phyloP scores from a whole-genome alignment of 257 asterid species.

The Perilla frutescens region DNA sequence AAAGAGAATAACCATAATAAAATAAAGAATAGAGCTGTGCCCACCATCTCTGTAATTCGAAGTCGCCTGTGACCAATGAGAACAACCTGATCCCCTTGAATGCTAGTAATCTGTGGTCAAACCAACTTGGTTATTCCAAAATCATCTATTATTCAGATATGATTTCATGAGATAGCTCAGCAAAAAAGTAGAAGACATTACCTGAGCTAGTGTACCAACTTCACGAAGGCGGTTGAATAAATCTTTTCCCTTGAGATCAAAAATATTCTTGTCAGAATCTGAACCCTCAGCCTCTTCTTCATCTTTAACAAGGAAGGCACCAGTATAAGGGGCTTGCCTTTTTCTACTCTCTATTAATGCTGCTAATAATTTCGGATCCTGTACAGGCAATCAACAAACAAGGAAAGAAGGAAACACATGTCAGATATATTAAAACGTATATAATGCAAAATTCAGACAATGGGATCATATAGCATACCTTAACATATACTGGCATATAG shows the following conservation, averaged over 20 bases:
- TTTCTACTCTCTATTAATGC: conserved; percentile 88
- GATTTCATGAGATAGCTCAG: conserved; percentile 31
- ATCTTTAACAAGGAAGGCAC: conserved; percentile 95
- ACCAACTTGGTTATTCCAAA: conserved; percentile 44
- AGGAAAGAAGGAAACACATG: conserved; percentile 8
- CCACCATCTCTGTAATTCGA: conserved; percentile 92
- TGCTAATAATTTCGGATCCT: conserved; percentile 96
- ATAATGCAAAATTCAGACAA: not conserved
- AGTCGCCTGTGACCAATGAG: conserved; percentile 95
- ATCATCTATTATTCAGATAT: conserved; percentile 30
- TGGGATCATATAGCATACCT: conserved; percentile 59
- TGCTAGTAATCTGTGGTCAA: conserved; percentile 79
- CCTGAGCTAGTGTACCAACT: conserved; percentile 98
- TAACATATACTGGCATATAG: conserved; percentile 92
- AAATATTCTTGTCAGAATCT: conserved; percentile 67
- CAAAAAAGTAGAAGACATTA: conserved; percentile 39
- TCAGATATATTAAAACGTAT: not conserved
- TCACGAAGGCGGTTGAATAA: conserved; percentile 85
- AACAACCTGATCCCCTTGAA: conserved; percentile 92
- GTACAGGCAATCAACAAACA: conserved; percentile 39
- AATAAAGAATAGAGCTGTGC: conserved; percentile 30
- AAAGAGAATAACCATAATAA: not conserved
- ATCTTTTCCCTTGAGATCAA: conserved; percentile 89
- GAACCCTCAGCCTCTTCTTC: conserved; percentile 80
- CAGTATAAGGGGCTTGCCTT: conserved; percentile 98